Percentiles rank a stretch among this genome's conserved stretches.
phyloP scores from a whole-genome alignment of 441 rosid species.

The Sinapis alba region DNA sequence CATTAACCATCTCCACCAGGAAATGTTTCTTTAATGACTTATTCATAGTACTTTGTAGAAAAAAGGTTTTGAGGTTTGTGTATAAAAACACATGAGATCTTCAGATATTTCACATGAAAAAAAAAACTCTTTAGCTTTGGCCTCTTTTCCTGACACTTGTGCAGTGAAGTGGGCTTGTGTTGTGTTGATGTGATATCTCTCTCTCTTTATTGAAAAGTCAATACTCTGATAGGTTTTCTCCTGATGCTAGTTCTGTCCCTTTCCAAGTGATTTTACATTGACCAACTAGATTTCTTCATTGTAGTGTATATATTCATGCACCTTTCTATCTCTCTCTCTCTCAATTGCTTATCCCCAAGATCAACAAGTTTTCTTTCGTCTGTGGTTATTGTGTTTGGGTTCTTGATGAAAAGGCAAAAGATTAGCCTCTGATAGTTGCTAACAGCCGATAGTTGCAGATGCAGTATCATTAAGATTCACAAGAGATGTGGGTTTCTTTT shows the following conservation, averaged over 20 bases:
- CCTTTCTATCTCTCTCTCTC: neutral
- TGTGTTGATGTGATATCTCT: neutral
- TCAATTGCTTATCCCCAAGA: neutral
- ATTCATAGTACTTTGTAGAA: neutral
- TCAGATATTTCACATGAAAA: slow-evolving; percentile 2
- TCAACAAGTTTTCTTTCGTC: neutral
- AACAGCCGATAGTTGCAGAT: neutral
- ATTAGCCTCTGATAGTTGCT: neutral
- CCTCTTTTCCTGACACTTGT: neutral
- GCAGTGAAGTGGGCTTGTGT: neutral
- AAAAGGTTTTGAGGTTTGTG: neutral
- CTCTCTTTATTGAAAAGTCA: neutral
- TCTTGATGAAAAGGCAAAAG: neutral
- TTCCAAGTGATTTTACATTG: neutral
- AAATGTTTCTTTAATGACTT: neutral
- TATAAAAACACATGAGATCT: neutral
- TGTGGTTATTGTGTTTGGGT: neutral
- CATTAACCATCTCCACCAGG: neutral
- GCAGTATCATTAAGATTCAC: neutral
- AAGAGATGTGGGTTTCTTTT: neutral
- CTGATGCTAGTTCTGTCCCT: neutral
- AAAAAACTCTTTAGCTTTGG: neutral
- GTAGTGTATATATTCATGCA: neutral
- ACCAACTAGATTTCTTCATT: neutral
- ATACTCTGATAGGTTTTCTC: neutral